Percentiles rank a stretch among this genome's conserved stretches.
Evolutionary conservation across 2,329 filamentous ascomycete genomes (phyloP).

Genomic region (Pyricularia sp.): DNA sequence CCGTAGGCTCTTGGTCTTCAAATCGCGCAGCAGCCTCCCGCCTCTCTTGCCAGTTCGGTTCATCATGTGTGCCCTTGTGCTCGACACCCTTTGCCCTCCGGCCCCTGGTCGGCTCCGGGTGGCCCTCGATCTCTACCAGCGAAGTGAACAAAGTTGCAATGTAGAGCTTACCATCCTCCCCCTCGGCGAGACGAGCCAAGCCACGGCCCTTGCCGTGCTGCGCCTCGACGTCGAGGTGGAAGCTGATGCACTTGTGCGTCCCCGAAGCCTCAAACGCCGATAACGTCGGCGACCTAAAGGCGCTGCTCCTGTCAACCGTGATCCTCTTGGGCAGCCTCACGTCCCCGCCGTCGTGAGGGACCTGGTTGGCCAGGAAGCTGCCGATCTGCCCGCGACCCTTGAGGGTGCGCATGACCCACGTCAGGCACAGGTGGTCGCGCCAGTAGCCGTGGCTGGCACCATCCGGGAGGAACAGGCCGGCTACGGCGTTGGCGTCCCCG

Average conservation of each 20-base stretch:
- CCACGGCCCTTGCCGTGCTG: conserved; percentile 46
- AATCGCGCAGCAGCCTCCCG: conserved; percentile 38
- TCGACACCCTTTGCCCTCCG: conserved; percentile 45
- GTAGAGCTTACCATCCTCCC: conserved; percentile 40
- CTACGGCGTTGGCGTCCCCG: conserved; percentile 23
- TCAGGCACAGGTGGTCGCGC: conserved; percentile 48
- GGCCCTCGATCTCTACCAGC: conserved; percentile 39
- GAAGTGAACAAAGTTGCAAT: conserved; percentile 55
- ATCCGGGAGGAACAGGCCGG: conserved; percentile 30
- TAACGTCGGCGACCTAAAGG: conserved; percentile 31
- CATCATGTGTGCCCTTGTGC: conserved; percentile 39
- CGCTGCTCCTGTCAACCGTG: conserved; percentile 33
- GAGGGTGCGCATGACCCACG: conserved; percentile 46
- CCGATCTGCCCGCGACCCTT: conserved; percentile 30
- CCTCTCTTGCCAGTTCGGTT: conserved; percentile 52
- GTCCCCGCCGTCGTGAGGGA: conserved; percentile 5
- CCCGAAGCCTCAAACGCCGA: conserved; percentile 38
- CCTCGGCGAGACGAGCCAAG: conserved; percentile 39
- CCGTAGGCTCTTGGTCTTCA: conserved; percentile 40
- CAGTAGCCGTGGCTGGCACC: conserved; percentile 32
- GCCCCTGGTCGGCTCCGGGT: conserved; percentile 37
- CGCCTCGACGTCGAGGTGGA: conserved; percentile 46
- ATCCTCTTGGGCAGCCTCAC: conserved; percentile 28
- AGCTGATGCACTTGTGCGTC: conserved; percentile 42
- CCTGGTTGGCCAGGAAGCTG: conserved; percentile 24